phyloP scores from a whole-genome alignment of 2,329 filamentous ascomycete species.

The Colletotrichum spinosum region DNA sequence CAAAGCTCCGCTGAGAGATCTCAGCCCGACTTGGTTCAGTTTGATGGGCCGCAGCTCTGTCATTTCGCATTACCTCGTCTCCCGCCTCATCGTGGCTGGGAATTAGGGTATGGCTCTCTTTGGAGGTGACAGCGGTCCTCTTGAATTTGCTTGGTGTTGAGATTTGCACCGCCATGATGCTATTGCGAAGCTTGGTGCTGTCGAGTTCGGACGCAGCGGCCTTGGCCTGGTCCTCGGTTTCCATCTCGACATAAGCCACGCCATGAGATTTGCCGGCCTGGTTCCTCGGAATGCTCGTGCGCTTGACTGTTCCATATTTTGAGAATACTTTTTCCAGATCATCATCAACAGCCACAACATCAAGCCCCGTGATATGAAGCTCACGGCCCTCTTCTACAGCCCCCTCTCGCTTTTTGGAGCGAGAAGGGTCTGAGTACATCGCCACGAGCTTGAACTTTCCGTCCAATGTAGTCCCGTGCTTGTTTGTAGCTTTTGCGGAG shows the following conservation, averaged over 20 bases:
- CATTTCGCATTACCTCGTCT: conserved; percentile 53
- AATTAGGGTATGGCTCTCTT: conserved; percentile 49
- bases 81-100: conserved; percentile 50
- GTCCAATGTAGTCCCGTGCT: conserved; percentile 78
- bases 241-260: conserved; percentile 83
- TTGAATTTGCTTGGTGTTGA: conserved; percentile 69
- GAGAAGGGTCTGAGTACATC: conserved; percentile 85
- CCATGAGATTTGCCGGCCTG: conserved; percentile 78
- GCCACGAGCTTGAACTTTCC: conserved; percentile 76
- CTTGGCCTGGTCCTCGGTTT: conserved; percentile 75
- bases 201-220: conserved; percentile 76
- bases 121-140: conserved; percentile 57
- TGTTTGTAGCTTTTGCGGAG: conserved; percentile 76
- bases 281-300: conserved; percentile 77
- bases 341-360: conserved; percentile 70
- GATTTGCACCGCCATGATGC: conserved; percentile 75
- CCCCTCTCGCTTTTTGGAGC: conserved; percentile 82
- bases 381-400: conserved; percentile 90
- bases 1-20: conserved; percentile 77
- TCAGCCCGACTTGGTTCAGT: conserved; percentile 55
- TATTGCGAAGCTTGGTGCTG: conserved; percentile 75
- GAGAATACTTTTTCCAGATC: conserved; percentile 79
- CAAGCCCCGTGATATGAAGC: conserved; percentile 79
- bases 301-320: conserved; percentile 80
- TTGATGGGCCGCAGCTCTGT: conserved; percentile 32